These are phyloP conservation scores for Aspergillus candidus DNA, from an alignment of 2,329 filamentous ascomycete species.

Conservation along the genomic window DNA sequence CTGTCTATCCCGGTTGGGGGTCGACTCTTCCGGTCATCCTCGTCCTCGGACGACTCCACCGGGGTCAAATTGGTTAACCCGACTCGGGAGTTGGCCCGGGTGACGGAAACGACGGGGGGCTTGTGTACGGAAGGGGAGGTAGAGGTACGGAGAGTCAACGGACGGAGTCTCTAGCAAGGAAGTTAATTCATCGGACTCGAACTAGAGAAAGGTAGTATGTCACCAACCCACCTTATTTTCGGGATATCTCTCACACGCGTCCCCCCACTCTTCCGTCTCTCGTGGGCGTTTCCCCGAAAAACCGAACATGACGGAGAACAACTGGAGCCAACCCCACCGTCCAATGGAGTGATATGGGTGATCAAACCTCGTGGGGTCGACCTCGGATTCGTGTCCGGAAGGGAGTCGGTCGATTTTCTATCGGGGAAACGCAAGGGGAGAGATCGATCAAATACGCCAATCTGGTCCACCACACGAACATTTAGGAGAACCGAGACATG, in stretches of 20 bases:
- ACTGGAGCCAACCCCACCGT: too few relatives aligned
- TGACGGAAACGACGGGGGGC: slow-evolving; percentile 12
- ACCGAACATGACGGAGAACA: too few relatives aligned
- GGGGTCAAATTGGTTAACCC: slow-evolving; percentile 29
- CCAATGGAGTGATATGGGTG: too few relatives aligned
- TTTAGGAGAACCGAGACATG: too few relatives aligned
- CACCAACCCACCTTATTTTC: slow-evolving; percentile 22
- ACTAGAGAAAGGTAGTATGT: too few relatives aligned
- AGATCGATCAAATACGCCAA: too few relatives aligned
- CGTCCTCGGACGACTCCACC: slow-evolving; percentile 33
- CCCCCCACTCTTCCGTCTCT: slow-evolving; percentile 51
- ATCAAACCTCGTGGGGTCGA: too few relatives aligned
- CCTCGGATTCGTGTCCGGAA: too few relatives aligned
- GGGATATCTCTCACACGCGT: slow-evolving; percentile 46
- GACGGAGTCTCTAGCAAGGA: slow-evolving; percentile 25
- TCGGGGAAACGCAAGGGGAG: too few relatives aligned
- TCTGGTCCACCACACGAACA: too few relatives aligned
- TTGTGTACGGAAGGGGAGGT: slow-evolving; percentile 15
- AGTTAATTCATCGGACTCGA: neutral
- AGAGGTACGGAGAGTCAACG: slow-evolving; percentile 26
- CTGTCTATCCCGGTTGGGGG: neutral
- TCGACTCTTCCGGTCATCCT: slow-evolving; percentile 17
- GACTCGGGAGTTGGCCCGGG: slow-evolving; percentile 11
- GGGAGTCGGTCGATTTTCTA: too few relatives aligned
- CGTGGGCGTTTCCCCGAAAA: too few relatives aligned